Conservation (phyloP, 441 rosid species). For the Daphne laureola region DNA sequence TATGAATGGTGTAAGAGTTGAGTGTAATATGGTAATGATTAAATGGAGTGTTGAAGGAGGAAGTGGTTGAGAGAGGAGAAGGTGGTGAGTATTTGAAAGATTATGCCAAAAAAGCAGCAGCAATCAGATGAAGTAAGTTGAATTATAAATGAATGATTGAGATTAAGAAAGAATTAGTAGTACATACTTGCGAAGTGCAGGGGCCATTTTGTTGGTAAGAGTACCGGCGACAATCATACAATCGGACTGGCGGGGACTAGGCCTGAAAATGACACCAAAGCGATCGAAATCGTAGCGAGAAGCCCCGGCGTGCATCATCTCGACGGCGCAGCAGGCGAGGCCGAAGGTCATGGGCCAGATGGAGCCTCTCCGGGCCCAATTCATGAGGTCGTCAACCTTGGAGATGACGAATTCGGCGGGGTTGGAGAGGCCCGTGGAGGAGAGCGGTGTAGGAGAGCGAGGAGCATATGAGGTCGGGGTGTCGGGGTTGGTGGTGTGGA, state of each 20-base stretch:
- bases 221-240: conserved; percentile 98
- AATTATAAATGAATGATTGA: no score
- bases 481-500: conserved; percentile 51
- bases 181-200: conserved; percentile 95
- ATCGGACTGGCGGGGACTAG: conserved; percentile 97
- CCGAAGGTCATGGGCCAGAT: conserved; percentile 99
- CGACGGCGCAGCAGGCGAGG: conserved; percentile 97
- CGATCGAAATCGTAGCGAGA: conserved; percentile 95
- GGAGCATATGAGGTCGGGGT: conserved; percentile 58
- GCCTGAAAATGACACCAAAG: conserved; percentile 90
- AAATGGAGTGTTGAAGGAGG: no score
- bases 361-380: conserved; percentile 91
- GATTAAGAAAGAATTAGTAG: no score
- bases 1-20: no score
- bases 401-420: conserved; percentile 89
- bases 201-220: conserved; percentile 98
- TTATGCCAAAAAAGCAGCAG: no score
- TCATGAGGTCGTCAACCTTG: conserved; percentile 87
- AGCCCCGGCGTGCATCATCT: conserved; percentile 99
- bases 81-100: no score
- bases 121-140: no score
- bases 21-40: no score
- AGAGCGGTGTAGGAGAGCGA: conserved; percentile 48
- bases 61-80: no score
- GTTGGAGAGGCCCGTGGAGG: conserved; percentile 59